Percentiles rank a stretch among this genome's conserved stretches.
Conservation (phyloP, 371 early-diverging fungal genomes). For the Mucor plumbeus region DNA sequence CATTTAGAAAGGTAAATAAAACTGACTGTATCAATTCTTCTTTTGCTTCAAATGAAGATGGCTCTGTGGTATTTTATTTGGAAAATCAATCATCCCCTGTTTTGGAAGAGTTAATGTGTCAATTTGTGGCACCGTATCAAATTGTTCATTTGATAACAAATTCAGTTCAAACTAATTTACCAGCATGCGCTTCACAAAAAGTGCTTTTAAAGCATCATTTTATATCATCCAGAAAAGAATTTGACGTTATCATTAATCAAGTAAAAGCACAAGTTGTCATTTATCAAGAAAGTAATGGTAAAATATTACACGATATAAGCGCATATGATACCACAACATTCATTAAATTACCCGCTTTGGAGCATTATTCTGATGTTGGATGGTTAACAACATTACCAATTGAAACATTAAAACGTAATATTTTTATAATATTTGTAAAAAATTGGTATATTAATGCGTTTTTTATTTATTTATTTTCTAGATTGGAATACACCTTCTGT, state of each 20-base stretch:
- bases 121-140: background rate
- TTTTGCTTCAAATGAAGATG: background rate
- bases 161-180: background rate
- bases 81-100: background rate
- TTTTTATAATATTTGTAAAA: conserved; percentile 46
- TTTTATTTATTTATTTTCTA: conserved; percentile 18
- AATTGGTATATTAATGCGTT: background rate
- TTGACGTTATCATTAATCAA: conserved; percentile 19
- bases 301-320: conserved; percentile 11
- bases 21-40: background rate
- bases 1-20: background rate
- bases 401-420: conserved; percentile 54
- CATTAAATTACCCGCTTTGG: conserved; percentile 7
- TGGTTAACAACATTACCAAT: conserved; percentile 61
- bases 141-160: background rate
- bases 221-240: background rate
- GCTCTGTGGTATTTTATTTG: background rate
- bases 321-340: background rate
- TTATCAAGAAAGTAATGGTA: conserved; percentile 25
- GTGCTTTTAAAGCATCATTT: background rate
- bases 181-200: background rate
- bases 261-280: conserved; percentile 22
- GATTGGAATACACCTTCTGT: conserved; percentile 15
- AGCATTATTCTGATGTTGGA: conserved; percentile 5
- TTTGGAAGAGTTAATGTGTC: conserved; percentile 5